A percentile compares a stretch with the other conserved stretches of the same genome.
phyloP scores from a whole-genome alignment of 1,284 basidiomycete species.

The Agroathelia rolfsii region DNA sequence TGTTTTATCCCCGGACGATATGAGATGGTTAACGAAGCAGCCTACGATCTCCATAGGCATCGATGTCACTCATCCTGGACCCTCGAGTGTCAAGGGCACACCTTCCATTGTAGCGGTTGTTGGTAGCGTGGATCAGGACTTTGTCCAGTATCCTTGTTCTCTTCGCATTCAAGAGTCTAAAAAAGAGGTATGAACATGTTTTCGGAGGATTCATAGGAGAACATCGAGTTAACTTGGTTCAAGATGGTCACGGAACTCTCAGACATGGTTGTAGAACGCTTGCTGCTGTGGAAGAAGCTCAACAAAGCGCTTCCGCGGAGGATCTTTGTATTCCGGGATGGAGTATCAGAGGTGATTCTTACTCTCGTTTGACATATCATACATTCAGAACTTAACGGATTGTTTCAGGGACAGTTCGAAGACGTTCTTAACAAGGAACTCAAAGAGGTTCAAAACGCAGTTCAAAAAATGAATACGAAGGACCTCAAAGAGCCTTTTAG shows the following conservation, averaged over 20 bases:
- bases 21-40: conserved; percentile 42
- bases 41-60: conserved; percentile 76
- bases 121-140: conserved; percentile 53
- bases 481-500: conserved; percentile 36
- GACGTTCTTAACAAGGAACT: conserved; percentile 58
- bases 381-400: conserved; percentile 6
- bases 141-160: conserved; percentile 62
- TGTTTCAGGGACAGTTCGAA: conserved; percentile 55
- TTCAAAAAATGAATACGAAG: conserved; percentile 42
- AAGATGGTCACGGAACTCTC: conserved; percentile 65
- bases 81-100: conserved; percentile 45
- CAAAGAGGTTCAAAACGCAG: conserved; percentile 53
- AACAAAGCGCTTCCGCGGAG: conserved; percentile 46
- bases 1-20: conserved; percentile 38
- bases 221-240: conserved; percentile 11
- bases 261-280: conserved; percentile 60
- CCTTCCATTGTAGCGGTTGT: conserved; percentile 78
- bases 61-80: conserved; percentile 76
- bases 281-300: conserved; percentile 39
- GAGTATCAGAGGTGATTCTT: conserved; percentile 55
- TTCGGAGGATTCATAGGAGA: background rate
- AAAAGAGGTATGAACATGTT: conserved; percentile 50
- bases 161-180: conserved; percentile 62
- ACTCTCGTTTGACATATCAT: conserved; percentile 1
- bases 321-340: conserved; percentile 69